Percentiles rank a stretch among this genome's conserved stretches.
Conservation (phyloP, 352 stramenopile genomes). For the Phytophthora idaei region DNA sequence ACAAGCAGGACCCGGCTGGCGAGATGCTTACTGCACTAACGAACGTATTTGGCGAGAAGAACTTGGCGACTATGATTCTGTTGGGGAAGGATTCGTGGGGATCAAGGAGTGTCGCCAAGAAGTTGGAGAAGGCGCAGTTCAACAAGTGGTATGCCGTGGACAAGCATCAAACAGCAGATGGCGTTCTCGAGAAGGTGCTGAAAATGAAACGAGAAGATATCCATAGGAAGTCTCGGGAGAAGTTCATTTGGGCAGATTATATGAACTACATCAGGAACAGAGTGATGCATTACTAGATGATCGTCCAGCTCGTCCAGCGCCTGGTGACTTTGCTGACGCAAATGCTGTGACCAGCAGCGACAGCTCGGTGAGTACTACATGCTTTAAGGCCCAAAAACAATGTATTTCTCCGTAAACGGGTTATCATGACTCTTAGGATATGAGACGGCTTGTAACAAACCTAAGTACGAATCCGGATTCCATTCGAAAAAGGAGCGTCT, state of each 20-base stretch:
- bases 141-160: neutral
- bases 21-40: conserved; percentile 6
- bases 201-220: neutral
- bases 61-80: neutral
- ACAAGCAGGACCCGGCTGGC: too few relatives aligned
- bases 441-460: too few relatives aligned
- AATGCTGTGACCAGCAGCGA: too few relatives aligned
- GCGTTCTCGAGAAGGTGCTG: neutral
- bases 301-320: too few relatives aligned
- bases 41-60: conserved; percentile 1
- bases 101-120: neutral
- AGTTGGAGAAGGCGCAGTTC: neutral
- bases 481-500: too few relatives aligned
- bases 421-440: too few relatives aligned
- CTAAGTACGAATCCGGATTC: too few relatives aligned
- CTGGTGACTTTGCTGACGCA: too few relatives aligned
- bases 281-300: neutral
- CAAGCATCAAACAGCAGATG: neutral
- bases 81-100: neutral
- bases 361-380: too few relatives aligned
- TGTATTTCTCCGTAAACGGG: too few relatives aligned
- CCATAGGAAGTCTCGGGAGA: neutral
- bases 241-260: neutral
- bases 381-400: too few relatives aligned
- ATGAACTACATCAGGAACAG: neutral